A percentile compares a stretch with the other conserved stretches of the same genome.
These are phyloP conservation scores for Aspergillus phoenicis DNA, from an alignment of 2,329 filamentous ascomycete species.

Conservation along the genomic window DNA sequence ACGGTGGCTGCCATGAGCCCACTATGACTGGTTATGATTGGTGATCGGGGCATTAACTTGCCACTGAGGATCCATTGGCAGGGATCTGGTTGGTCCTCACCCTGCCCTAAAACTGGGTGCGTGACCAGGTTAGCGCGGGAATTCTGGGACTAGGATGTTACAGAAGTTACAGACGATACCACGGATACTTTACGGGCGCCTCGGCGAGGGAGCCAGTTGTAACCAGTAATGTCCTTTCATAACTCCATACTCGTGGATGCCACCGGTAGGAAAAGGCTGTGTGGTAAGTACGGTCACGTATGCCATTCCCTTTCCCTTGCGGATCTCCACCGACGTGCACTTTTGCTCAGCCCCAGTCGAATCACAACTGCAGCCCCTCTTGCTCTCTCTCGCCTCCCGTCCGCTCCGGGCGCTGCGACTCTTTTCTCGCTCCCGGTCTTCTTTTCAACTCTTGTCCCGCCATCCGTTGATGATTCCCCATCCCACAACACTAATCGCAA, in stretches of 20 bases:
- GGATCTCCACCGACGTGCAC: constrained; percentile 22
- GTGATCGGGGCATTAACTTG: constrained; percentile 14
- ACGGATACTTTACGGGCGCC: not conserved
- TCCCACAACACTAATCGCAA: constrained; percentile 27
- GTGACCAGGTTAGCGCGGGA: constrained; percentile 25
- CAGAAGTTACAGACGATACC: constrained; percentile 13
- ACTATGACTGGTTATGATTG: constrained; percentile 15
- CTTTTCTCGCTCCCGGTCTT: constrained; percentile 23
- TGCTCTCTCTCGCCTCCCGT: constrained; percentile 28
- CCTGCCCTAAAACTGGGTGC: constrained; percentile 24
- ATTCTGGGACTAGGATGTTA: constrained; percentile 14
- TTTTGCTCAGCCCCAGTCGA: constrained; percentile 32
- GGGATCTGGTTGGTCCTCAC: constrained; percentile 21
- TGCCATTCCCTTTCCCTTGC: constrained; percentile 14
- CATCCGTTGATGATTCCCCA: constrained; percentile 28
- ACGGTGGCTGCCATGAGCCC: constrained; percentile 19
- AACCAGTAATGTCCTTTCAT: not conserved
- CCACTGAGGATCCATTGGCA: constrained; percentile 23
- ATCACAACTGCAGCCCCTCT: constrained; percentile 32
- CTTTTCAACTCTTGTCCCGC: constrained; percentile 31
- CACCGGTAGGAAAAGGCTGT: not conserved
- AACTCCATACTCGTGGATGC: not conserved
- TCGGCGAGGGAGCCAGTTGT: not conserved
- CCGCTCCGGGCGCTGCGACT: constrained; percentile 24
- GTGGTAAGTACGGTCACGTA: constrained; percentile 13